These are phyloP conservation scores for Aspergillus carbonarius DNA, from an alignment of 2,329 filamentous ascomycete genomes.

Conservation along the genomic window DNA sequence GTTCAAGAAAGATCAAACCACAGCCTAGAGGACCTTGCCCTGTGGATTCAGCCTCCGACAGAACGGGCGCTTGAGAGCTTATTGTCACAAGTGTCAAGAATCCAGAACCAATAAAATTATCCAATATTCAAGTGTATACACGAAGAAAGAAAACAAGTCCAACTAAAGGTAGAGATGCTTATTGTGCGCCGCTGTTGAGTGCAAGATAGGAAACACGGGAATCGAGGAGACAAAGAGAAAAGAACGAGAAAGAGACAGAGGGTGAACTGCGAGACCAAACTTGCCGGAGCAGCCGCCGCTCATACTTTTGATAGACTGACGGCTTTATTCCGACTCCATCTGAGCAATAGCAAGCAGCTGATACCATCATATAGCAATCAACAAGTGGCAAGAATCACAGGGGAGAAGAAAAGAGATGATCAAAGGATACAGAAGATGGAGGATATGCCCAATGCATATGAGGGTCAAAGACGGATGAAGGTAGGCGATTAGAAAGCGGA, in stretches of 20 bases:
- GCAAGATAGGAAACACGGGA: not conserved
- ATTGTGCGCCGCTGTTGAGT: not conserved
- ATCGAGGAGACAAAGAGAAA: not conserved
- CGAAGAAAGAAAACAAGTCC: slow-evolving; percentile 6
- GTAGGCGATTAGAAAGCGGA: not conserved
- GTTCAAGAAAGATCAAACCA: too few species aligned
- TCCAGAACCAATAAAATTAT: slow-evolving; percentile 6
- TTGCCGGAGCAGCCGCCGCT: not conserved
- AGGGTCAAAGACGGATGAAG: not conserved
- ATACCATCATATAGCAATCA: too few species aligned
- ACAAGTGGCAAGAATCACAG: too few species aligned
- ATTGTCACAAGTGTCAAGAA: not conserved
- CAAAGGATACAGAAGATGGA: not conserved
- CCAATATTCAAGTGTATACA: slow-evolving; percentile 11
- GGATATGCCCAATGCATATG: not conserved
- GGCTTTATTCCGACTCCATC: too few species aligned
- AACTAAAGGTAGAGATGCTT: not conserved
- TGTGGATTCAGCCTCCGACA: not conserved
- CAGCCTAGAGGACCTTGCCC: not conserved
- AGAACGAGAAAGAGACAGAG: not conserved
- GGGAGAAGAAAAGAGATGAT: too few species aligned
- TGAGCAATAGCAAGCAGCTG: too few species aligned
- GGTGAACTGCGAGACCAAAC: not conserved
- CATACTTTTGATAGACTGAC: not conserved
- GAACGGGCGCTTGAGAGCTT: not conserved